Base-by-base conservation (phyloP, 441 rosid species). In the Theobroma grandiflorum region DNA sequence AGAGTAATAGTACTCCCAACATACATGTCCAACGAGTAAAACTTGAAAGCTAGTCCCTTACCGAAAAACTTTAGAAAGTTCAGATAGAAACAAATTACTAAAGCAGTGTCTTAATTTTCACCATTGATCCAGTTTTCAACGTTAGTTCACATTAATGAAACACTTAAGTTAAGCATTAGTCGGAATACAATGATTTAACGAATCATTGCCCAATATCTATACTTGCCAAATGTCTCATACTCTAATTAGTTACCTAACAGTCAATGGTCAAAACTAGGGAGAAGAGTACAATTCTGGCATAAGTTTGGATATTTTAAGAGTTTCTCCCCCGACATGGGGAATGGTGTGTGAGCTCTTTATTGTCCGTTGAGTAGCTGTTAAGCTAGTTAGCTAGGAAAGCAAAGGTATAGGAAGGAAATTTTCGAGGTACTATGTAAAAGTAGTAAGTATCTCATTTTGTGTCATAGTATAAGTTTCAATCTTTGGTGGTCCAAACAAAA, bases 371-470 rank as follows among this genome's bases (percentile, higher is more conserved):
- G 4, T 31, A 61, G 65, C 65, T 26, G 65, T 55, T 45, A 45
- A 20, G 31, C 31, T 8, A 33, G 66, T 62, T 62, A 62, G 67
- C 67, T 62, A 62, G 40, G 67, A 62, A 62, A 62, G 42, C 42
- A 33, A 61, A 14, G 38, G 15, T 61, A 31, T 61, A 61, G 7
- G 4, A 59, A 59, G 64, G 37, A 26, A 31, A 31, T 12, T 58
- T 33, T 62, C 40, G 8, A 31, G n/a, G 42, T 62, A 14, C 63
- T 14, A 33, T 2, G 42, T 4, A 33, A 62, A 62, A 31, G 66
- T 45, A 45, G 49, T 45, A 45, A 45, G 49, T 22, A 22, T 59
- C 14, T 4, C 66, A 62, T 4, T 26, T 33, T 31, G 8, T 18
- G 59, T 55, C n/a, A 6, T 2, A 4, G 4, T 4, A 52, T 3